Evolutionary conservation across 495 filamentous ascomycete species (phyloP), one percentile per base, ranked within the genome.

Genomic region (Neurospora sp.): DNA sequence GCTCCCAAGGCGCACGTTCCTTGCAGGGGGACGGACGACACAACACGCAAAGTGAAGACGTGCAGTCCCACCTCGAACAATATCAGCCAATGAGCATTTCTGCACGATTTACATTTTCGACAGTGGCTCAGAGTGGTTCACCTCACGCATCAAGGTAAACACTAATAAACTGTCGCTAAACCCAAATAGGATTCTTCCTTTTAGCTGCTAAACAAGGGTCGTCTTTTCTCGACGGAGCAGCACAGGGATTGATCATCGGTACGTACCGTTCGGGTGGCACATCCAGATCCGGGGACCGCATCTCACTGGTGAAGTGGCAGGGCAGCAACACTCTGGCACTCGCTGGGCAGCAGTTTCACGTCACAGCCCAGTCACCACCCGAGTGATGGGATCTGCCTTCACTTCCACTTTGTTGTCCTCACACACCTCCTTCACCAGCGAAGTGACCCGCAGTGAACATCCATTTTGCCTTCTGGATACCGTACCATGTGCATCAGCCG

Each of bases 21-120:
- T 71, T 69, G 72, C 71, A 77, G 73, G 72, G 41, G 27, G 3
- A 0, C 71, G 12, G 41, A 20, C 23, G 35, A 54, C 66, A 42
- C 40, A 27, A 39, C 42, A 49, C 70, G 35, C 23, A 35, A 7
- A 10, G 12, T 40, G 46, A 41, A 72, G 49, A 49, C 71, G 42
- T 35, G 9, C 69, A 10, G 70, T 73, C 74, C 76, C 76, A 71
- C 72, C 73, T 73, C 54, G 37, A 73, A 76, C 7, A 37, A 66
- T 35, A 9, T 35, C 27, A 35, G 12, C 54, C 54, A 66, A 66
- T 66, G 1, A 66, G 27, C 27, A 66, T 66, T 66, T 66, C 54
- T 35, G 14, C 14, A 16, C 27, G 27, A 35, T 18, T 66, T 35
- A 9, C 54, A 66, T 66, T 66, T 66, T 37, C 40, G 4, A 18